Base-by-base conservation (phyloP, 768 basidiomycete species). In the Kwoniella dejecticola region DNA sequence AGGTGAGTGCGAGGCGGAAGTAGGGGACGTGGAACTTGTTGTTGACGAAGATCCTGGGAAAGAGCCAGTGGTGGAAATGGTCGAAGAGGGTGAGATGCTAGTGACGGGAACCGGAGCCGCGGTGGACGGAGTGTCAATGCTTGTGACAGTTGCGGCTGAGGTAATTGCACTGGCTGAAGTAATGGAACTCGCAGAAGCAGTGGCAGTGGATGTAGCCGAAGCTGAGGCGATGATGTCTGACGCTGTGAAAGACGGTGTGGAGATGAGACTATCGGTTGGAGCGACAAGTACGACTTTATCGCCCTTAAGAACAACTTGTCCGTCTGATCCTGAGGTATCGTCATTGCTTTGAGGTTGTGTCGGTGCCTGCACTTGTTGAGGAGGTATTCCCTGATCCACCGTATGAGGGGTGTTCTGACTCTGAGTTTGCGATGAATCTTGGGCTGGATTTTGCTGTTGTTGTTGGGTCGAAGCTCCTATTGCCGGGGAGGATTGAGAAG, bases 231-330 rank as follows among this genome's bases (percentile, higher is more conserved):
- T 15, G 10, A 29, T 45, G 1, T 19, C 29, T 5, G n/a, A 30
- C 4, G 54, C 38, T 23, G 41, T n/a, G 5, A 26, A 4, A 5
- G 55, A 45, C 19, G 55, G 46, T 19, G 46, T 57, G n/a, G 21
- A 17, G 26, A 30, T 57, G 26, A 33, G 29, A 38, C 41, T 55
- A 19, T 26, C 12, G 10, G 53, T 27, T 6, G 52, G 40, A 38
- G 52, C 36, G 11, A 53, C 52, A 8, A 55, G 27, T 11, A 42
- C 40, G 7, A 55, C 42, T 30, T 42, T 27, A 55, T 44, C 42
- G n/a, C 58, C 58, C 27, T 46, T 52, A 21, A 60, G 30, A 2
- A 60, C 58, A 5, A 60, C 58, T 38, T 60, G 38, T 13, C 58
- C 58, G n/a, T n/a, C n/a, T n/a, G n/a, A n/a, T n/a, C n/a, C n/a